Conservation (phyloP, 192 early-diverging fungal species). For the Coemansia nantahalensis region DNA sequence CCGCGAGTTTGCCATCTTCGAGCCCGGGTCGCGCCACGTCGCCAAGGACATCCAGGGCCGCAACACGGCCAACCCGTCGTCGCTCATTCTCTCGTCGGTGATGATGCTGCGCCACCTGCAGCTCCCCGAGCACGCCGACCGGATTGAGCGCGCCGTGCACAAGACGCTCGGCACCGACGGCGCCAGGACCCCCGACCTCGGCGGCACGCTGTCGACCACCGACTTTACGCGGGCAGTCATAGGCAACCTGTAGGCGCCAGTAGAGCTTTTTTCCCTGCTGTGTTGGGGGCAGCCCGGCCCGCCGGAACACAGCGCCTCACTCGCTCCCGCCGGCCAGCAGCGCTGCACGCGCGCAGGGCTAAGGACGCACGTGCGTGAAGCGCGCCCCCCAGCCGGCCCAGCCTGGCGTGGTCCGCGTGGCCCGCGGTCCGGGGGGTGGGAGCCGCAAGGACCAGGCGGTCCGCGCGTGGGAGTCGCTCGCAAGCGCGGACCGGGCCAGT, state of each 20-base stretch:
- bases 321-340: no score
- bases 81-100: constrained; percentile 88
- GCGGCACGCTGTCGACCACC: constrained; percentile 82
- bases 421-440: no score
- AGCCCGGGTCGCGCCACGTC: constrained; percentile 98
- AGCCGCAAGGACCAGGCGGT: no score
- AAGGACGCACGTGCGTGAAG: not conserved
- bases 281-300: no score
- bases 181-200: constrained; percentile 83
- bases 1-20: constrained; percentile 95
- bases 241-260: constrained; percentile 37
- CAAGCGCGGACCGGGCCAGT: not conserved
- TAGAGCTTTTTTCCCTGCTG: not conserved
- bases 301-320: no score
- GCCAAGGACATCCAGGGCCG: constrained; percentile 92
- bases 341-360: no score
- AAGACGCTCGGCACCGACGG: constrained; percentile 81
- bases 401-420: no score
- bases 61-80: constrained; percentile 96
- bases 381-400: not conserved
- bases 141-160: constrained; percentile 85
- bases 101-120: constrained; percentile 96
- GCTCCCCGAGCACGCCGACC: constrained; percentile 84
- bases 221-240: constrained; percentile 94
- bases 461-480: not conserved